phyloP scores from a whole-genome alignment of 352 stramenopile species.

The Aphanomyces invadans region DNA sequence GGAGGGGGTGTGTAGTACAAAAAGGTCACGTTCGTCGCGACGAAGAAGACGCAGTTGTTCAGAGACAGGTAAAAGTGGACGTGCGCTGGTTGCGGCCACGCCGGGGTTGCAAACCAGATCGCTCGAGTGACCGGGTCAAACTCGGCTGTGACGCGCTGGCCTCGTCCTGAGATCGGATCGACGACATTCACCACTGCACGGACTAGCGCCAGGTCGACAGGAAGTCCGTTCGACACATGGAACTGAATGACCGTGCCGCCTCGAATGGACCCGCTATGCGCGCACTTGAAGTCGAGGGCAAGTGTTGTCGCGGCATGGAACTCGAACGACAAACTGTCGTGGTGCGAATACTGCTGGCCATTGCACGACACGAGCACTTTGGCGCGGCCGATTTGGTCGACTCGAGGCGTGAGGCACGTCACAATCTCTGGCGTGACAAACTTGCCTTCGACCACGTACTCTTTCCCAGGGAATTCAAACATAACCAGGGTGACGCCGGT shows the following conservation, averaged over 20 bases:
- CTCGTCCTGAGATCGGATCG: not conserved
- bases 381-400: constrained; percentile 1
- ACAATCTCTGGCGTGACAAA: not conserved
- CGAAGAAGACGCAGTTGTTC: constrained; percentile 15
- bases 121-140: not conserved
- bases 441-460: constrained; percentile 13
- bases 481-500: constrained; percentile 7
- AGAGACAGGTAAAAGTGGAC: constrained; percentile 12
- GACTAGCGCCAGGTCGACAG: not conserved
- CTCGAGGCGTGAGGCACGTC: constrained; percentile 8
- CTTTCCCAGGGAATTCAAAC: constrained; percentile 7
- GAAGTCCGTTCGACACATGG: constrained; percentile 1
- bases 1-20: constrained; percentile 14
- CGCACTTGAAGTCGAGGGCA: not conserved
- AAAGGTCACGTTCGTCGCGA: constrained; percentile 3
- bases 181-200: constrained; percentile 4
- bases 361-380: constrained; percentile 20
- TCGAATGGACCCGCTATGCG: constrained; percentile 6
- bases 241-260: constrained; percentile 19
- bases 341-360: constrained; percentile 18
- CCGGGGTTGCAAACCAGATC: not conserved
- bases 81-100: constrained; percentile 7
- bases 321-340: constrained; percentile 2
- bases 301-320: constrained; percentile 6
- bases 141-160: not conserved